phyloP scores from a whole-genome alignment of 352 stramenopile genomes.

The Globisporangium nagaii region DNA sequence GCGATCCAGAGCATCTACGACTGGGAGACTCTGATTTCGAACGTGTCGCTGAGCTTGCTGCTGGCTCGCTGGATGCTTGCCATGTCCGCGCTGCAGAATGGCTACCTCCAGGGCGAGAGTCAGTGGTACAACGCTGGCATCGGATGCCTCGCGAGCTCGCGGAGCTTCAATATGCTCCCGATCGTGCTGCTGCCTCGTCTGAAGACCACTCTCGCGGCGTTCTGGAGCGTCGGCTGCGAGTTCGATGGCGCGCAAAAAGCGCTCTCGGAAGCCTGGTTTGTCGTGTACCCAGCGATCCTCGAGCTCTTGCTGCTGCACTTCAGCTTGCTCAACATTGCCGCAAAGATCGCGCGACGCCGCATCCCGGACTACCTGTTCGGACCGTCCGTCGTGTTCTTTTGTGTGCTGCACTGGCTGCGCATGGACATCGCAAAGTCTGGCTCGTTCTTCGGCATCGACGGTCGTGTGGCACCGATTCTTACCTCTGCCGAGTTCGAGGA shows the following conservation, averaged over 20 bases:
- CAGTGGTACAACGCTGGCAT: slow-evolving; percentile 29
- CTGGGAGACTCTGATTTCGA: slow-evolving; percentile 31
- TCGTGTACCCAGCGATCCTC: slow-evolving; percentile 3
- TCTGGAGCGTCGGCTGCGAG: slow-evolving; percentile 30
- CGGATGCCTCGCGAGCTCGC: slow-evolving; percentile 29
- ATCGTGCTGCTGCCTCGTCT: slow-evolving; percentile 38
- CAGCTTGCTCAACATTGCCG: slow-evolving; percentile 1
- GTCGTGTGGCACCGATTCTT: not conserved
- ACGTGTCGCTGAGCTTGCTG: slow-evolving; percentile 16
- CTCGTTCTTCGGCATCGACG: not conserved
- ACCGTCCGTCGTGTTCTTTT: slow-evolving; percentile 1
- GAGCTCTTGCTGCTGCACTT: slow-evolving; percentile 8
- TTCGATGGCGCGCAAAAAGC: slow-evolving; percentile 30
- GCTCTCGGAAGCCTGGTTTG: slow-evolving; percentile 7
- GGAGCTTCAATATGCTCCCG: slow-evolving; percentile 36
- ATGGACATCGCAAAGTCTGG: not conserved
- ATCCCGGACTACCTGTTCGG: not conserved
- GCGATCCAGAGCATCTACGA: slow-evolving; percentile 29
- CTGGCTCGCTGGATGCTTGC: slow-evolving; percentile 37
- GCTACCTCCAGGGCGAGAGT: slow-evolving; percentile 16
- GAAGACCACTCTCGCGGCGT: slow-evolving; percentile 33
- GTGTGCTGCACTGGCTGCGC: slow-evolving; percentile 1
- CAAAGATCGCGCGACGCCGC: not conserved
- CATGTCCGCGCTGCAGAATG: slow-evolving; percentile 29
- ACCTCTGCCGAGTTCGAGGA: slow-evolving; percentile 8